Base-by-base conservation (phyloP, 2,329 filamentous ascomycete species). In the Plectosphaerella sp. region DNA sequence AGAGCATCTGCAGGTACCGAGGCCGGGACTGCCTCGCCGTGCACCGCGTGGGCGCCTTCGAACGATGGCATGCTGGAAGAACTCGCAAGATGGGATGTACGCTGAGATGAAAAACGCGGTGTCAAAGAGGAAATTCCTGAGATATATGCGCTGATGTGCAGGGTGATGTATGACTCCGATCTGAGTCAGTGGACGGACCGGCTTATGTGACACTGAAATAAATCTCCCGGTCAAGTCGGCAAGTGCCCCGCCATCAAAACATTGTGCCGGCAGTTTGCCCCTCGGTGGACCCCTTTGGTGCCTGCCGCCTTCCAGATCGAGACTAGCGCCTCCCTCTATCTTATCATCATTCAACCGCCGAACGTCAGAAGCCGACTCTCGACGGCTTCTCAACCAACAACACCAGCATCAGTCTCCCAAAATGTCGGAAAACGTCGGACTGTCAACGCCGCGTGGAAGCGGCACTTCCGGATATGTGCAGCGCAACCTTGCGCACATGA, bases 401-500 rank as follows among this genome's bases (percentile, higher is more conserved):
- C 15, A 45, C 33, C 20, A n/a, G 25, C 16, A 20, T 11, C 49
- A 35, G 35, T n/a, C 28, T 20, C 25, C 10, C 39, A 64, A 35
- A 61, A 97, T 97, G 94, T 94, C 92, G 55, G 91, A 94, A 59
- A 99, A 99, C 75, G 94, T 99, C 65, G 95, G 94, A 53, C 90
- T 99, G 63, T 86, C 88, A 52, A 99, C 94, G 5, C 94, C 94
- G 3, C 87, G 94, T 64, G 94, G 94, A 60, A 96, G 89, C 67
- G 94, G 94, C 47, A 99, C 94, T 52, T 97, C 93, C 1, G 94
- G 94, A 67, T 97, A 97, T 69, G 93, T 99, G 52, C 93, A 97
- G 73, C 90, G 91, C 70, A 99, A 97, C 75, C 84, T 91, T 36
- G 94, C 94, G 16, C 86, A 93, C 66, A 84, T 97, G 61, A 85